These are phyloP conservation scores for Tilletia caries DNA, from an alignment of 1,284 basidiomycete species.

Conservation along the genomic window DNA sequence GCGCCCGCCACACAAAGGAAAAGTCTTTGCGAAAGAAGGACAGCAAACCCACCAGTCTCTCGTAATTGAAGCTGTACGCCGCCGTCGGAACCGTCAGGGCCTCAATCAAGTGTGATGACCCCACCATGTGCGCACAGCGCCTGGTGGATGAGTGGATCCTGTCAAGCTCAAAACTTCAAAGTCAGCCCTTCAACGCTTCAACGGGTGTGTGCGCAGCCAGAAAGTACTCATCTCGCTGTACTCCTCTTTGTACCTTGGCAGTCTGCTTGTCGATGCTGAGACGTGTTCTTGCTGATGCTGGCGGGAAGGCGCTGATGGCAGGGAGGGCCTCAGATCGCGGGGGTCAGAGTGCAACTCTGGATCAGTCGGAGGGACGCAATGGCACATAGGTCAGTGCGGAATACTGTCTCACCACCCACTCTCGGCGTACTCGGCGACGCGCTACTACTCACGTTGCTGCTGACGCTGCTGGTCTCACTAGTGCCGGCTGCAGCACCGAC, in stretches of 20 bases:
- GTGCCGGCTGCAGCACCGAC: background rate
- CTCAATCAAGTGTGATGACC: slow-evolving; percentile 15
- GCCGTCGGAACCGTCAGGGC: slow-evolving; percentile 27
- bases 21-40: background rate
- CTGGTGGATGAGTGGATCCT: background rate
- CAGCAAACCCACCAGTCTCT: slow-evolving; percentile 20
- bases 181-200: background rate
- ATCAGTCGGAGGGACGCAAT: slow-evolving; percentile 8
- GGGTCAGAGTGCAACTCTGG: slow-evolving; percentile 5
- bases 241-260: background rate
- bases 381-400: background rate
- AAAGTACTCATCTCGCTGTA: background rate
- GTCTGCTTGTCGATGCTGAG: too few relatives aligned
- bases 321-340: too few relatives aligned
- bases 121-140: background rate
- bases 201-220: background rate
- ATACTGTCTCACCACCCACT: background rate
- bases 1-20: background rate
- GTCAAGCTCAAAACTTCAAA: background rate
- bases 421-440: background rate
- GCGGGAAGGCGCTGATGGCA: too few relatives aligned
- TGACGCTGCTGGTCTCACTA: background rate
- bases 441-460: background rate
- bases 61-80: slow-evolving; percentile 24
- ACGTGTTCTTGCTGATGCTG: too few relatives aligned